Percentiles rank a stretch among this genome's conserved stretches.
Conservation (phyloP, 352 stramenopile genomes). For the Phytophthora nicotianae region DNA sequence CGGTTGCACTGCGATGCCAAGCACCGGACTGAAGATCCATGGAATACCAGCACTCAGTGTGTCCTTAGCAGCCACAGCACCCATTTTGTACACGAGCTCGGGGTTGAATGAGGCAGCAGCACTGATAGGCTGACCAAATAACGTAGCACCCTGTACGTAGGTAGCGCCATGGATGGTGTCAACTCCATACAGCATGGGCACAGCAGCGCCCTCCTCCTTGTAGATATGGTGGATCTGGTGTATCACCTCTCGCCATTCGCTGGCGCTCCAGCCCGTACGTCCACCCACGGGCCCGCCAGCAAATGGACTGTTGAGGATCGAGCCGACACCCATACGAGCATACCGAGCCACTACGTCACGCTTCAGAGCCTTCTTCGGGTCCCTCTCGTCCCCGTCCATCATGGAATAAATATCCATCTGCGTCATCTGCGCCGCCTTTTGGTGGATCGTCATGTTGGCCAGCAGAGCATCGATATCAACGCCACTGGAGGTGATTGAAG, state of each 20-base stretch:
- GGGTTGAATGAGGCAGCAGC: constrained; percentile 90
- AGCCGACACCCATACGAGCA: constrained; percentile 79
- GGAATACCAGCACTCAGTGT: constrained; percentile 87
- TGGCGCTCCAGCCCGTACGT: constrained; percentile 66
- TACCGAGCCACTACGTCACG: constrained; percentile 57
- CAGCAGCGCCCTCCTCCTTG: constrained; percentile 49
- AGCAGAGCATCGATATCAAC: constrained; percentile 25
- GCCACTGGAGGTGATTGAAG: background rate
- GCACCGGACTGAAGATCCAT: constrained; percentile 92
- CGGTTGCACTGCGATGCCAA: constrained; percentile 82
- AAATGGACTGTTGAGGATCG: constrained; percentile 87
- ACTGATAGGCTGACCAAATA: constrained; percentile 90
- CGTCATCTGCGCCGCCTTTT: constrained; percentile 90
- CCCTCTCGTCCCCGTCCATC: constrained; percentile 57
- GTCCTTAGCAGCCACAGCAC: constrained; percentile 81
- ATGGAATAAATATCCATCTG: constrained; percentile 92
- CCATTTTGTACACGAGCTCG: constrained; percentile 70
- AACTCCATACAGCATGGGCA: constrained; percentile 87
- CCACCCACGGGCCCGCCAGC: constrained; percentile 45
- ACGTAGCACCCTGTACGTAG: constrained; percentile 82
- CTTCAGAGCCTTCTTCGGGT: constrained; percentile 59
- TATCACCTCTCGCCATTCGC: constrained; percentile 68
- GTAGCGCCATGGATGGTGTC: constrained; percentile 92
- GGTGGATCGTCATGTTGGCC: constrained; percentile 52
- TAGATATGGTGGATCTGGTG: constrained; percentile 80